Base-by-base conservation (phyloP, 345 rosid species). In the Dipteronia sinensis region DNA sequence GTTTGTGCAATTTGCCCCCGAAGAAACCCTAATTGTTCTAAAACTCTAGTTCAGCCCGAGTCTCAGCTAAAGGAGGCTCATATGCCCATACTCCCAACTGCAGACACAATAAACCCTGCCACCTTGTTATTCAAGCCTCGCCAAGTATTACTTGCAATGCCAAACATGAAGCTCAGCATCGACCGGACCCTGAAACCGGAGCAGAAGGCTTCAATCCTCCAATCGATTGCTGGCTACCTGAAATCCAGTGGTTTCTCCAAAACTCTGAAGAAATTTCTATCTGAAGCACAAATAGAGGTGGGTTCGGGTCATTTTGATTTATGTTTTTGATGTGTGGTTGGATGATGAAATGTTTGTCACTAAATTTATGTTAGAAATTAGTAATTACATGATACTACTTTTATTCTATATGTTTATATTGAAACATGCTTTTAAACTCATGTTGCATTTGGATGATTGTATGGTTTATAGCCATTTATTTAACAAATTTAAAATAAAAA, bases 221-320 rank as follows among this genome's bases (percentile, higher is more conserved):
- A 63, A 22, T 88, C 97, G 62, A 23, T 92, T 4, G 96, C 94
- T 79, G 84, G 72, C 25, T 92, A 82, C 78, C 85, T 94, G 65
- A 81, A 86, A 11, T 84, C 85, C 71, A 82, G 56, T 71, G 92
- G 93, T 61, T 89, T 93, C 78, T 81, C 90, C 68, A 90, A 89
- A 77, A 85, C 97, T 59, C 85, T 92, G 69, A 92, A 92, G 85
- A 93, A 92, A 84, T 78, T 95, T 63, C 87, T 80, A 8, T 82
- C 89, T 12, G 94, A 91, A 86, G 89, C 97, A 22, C 76, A 84
- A 73, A 42, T 91, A 79, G 83, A 87, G 97, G 98, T 89, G 22
- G 65, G 67, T 31, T 2, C 55, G 73, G 9, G 46, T 17, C 38
- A 10, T 58, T 67, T 31, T 64, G 55, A 31, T 71, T 29, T 42